Base-by-base conservation (phyloP, 768 basidiomycete genomes). In the Clitopilus passeckerianus region DNA sequence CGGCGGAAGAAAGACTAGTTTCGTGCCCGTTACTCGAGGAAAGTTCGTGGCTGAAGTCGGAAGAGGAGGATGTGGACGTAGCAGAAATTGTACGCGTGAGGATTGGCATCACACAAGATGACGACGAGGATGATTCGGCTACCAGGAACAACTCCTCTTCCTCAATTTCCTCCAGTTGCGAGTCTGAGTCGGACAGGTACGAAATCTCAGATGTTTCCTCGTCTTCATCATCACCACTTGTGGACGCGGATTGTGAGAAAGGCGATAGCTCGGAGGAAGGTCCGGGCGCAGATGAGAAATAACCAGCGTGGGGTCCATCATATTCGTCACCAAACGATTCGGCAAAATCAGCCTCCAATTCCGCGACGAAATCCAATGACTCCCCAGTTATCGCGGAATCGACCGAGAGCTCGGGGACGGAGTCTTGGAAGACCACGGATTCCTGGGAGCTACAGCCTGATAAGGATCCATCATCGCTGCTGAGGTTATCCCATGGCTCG, bases 401-500 rank as follows among this genome's bases (percentile, higher is more conserved):
- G 27, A 33, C 54, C 18, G 43, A 57, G 27, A 61, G 54, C 30
- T 12, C 43, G 33, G 53, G 44, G 9, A 43, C 37, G 46, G 61
- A 37, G 18, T 57, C 41, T 6, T 22, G 18, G 18, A 58, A 57
- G 23, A 57, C 23, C 27, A 59, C 55, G 53, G 52, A 52, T 35
- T 64, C 62, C 35, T 60, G 58, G n/a, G 63, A 63, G 23, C 20
- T 30, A 44, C 59, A 65, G n/a, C 63, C 60, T 56, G 61, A 60
- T 18, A 58, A 44, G 44, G 62, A 62, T 35, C 59, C 62, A 56
- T 64, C 61, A 18, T 63, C 60, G 22, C 57, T 53, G 27, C 70
- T 66, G n/a, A 70, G 59, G 53, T 72, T 71, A 60, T 82, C 77
- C 83, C 83, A 84, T 46, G 83, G 83, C 65, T 84, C 83, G 59